A percentile compares a stretch with the other conserved stretches of the same genome.
Conservation (phyloP, 2,329 filamentous ascomycete species). For the Penicillium concentricum region DNA sequence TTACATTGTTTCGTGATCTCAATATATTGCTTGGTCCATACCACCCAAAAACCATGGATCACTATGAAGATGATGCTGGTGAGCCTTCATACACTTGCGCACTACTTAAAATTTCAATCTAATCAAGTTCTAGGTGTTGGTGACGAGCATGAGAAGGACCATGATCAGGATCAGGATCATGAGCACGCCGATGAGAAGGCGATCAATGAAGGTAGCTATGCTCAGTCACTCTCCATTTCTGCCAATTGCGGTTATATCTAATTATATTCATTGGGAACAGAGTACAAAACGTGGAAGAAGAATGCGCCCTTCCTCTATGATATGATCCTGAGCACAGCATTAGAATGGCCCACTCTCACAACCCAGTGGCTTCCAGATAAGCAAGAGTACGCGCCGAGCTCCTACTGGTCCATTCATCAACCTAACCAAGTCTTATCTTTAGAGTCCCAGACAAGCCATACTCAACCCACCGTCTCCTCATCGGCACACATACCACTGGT, state of each 20-base stretch:
- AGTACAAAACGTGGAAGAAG: constrained; percentile 99
- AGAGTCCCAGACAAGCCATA: constrained; percentile 80
- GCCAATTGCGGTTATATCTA: constrained; percentile 2
- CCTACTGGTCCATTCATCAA: neutral
- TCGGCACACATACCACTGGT: constrained; percentile 92
- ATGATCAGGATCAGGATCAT: constrained; percentile 57
- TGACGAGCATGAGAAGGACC: constrained; percentile 36
- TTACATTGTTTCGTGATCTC: neutral
- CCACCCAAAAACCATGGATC: constrained; percentile 29
- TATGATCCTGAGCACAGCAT: constrained; percentile 89
- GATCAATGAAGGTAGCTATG: constrained; percentile 78
- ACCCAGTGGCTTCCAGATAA: constrained; percentile 98
- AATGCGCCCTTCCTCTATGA: constrained; percentile 98
- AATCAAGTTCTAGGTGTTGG: constrained; percentile 25
- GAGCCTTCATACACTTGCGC: constrained; percentile 11
- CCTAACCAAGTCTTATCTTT: constrained; percentile 3
- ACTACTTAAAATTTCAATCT: constrained; percentile 17
- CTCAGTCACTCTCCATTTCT: neutral
- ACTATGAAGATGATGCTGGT: constrained; percentile 36
- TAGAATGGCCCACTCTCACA: constrained; percentile 96
- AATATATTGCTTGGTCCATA: neutral
- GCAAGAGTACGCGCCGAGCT: constrained; percentile 59
- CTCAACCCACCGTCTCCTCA: constrained; percentile 80
- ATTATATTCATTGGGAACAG: constrained; percentile 45
- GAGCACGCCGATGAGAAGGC: constrained; percentile 79